A percentile compares a stretch with the other conserved stretches of the same genome.
Conservation (phyloP, 139 green algal species). For the Asterochloris erici region DNA sequence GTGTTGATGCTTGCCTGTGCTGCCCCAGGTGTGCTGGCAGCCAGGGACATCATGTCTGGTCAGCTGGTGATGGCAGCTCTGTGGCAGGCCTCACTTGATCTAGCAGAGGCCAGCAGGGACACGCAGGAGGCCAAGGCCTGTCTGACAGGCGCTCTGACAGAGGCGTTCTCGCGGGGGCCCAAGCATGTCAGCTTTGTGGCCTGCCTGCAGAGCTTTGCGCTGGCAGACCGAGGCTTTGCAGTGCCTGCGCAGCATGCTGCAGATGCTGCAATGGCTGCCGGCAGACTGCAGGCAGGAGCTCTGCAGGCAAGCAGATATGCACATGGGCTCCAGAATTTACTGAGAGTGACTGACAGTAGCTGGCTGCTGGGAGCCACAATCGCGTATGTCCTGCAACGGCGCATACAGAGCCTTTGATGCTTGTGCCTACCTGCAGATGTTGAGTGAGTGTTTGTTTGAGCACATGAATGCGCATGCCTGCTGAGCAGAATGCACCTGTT, state of each 20-base stretch:
- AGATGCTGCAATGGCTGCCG: constrained; percentile 7
- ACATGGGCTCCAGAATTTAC: too few species aligned
- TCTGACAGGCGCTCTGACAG: constrained; percentile 2
- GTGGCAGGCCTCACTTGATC: not conserved
- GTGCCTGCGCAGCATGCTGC: not conserved
- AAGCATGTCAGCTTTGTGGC: constrained; percentile 1
- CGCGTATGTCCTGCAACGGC: too few species aligned
- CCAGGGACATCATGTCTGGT: constrained; percentile 7
- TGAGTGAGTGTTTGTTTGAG: too few species aligned
- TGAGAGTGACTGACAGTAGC: too few species aligned
- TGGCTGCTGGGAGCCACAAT: too few species aligned
- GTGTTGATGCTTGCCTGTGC: not conserved
- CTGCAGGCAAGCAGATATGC: constrained; percentile 4
- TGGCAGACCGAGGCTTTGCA: constrained; percentile 2
- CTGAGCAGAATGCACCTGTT: too few species aligned
- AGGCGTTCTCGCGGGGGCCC: constrained; percentile 11
- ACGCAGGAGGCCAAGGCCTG: not conserved
- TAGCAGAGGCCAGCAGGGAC: not conserved
- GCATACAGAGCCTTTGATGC: too few species aligned
- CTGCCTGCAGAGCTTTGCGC: constrained; percentile 20
- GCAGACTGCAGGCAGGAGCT: constrained; percentile 17
- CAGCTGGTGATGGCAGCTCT: constrained; percentile 1
- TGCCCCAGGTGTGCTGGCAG: constrained; percentile 15
- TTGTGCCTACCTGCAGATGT: too few species aligned
- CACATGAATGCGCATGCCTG: too few species aligned